Base-by-base conservation (phyloP, 495 filamentous ascomycete species). In the Letharia lupina region DNA sequence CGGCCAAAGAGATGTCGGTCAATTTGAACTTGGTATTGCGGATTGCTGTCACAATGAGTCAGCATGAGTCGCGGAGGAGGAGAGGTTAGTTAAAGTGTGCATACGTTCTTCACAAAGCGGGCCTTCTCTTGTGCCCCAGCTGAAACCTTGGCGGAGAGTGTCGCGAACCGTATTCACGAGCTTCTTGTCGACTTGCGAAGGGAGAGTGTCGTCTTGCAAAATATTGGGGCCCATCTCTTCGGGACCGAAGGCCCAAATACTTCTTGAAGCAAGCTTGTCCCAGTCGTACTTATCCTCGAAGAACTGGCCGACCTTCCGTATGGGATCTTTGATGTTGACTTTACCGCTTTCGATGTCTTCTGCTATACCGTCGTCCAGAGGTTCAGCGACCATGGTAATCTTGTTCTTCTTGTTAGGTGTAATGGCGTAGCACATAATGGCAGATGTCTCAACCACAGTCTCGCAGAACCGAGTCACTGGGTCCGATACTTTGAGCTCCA, bases 351-450 rank as follows among this genome's bases (percentile, higher is more conserved):
- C 94, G 68, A 98, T 98, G 71, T 98, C 94, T 72, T 93, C 89
- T 20, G 93, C 91, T 69, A 98, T 96, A 20, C 93, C 95, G 61
- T 93, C 86, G 72, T 98, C 94, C 52, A 98, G 78, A 20, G 93
- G 92, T 71, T 98, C 94, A 35, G 95, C 94, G 57, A 96, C 88
- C 91, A 98, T 96, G 59, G 94, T 98, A 74, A 98, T 90, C 76
- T 96, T 97, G 78, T 98, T 98, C 78, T 96, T 96, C 74, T 98
- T 98, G 77, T 98, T 98, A 10, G 94, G 94, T 6, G 94, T 98
- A 69, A 96, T 84, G 15, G 94, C 93, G 75, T 96, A 98, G 75
- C 94, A 98, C 80, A 97, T 97, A 65, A 96, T 96, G 39, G 93
- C 92, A 28, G 91, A 96, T 61, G 91, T 95, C 73, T 98, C 95